phyloP scores from a whole-genome alignment of 169 alveolate genomes.

The Neospora caninum region DNA sequence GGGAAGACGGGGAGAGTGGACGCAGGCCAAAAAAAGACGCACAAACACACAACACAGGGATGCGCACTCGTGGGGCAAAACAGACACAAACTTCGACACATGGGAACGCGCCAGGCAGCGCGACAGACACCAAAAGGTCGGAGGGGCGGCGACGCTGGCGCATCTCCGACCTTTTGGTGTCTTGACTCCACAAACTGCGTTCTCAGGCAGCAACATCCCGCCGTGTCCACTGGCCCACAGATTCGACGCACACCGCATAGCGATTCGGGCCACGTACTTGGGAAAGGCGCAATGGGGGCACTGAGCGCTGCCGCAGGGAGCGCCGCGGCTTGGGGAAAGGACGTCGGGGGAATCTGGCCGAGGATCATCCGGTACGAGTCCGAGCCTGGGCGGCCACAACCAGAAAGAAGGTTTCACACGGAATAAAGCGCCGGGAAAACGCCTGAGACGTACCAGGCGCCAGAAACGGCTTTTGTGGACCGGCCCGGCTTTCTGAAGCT shows the following conservation, averaged over 20 bases:
- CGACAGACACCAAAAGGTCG: too few relatives aligned
- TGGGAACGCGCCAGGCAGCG: too few relatives aligned
- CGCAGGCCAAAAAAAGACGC: too few relatives aligned
- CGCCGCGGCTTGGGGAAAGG: conserved; percentile 2
- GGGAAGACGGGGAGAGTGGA: neutral
- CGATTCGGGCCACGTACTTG: neutral
- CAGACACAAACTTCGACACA: too few relatives aligned
- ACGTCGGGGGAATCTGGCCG: conserved; percentile 18
- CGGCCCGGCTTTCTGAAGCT: too few relatives aligned
- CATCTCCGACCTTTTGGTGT: too few relatives aligned
- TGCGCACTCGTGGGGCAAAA: too few relatives aligned
- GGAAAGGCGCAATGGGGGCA: conserved; percentile 22
- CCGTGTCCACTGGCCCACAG: neutral
- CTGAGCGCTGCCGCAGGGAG: conserved; percentile 19
- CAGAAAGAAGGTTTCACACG: neutral
- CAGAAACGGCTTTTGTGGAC: neutral
- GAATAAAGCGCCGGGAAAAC: neutral
- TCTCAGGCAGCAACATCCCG: neutral
- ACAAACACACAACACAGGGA: too few relatives aligned
- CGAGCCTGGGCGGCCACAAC: neutral
- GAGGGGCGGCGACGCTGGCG: too few relatives aligned
- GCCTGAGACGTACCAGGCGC: neutral
- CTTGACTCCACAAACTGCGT: too few relatives aligned
- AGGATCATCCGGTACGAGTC: conserved; percentile 13
- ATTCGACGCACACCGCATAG: neutral